Conservation (phyloP, 225 moss, liverwort and hornwort genomes). For the Pleurozium schreberi region DNA sequence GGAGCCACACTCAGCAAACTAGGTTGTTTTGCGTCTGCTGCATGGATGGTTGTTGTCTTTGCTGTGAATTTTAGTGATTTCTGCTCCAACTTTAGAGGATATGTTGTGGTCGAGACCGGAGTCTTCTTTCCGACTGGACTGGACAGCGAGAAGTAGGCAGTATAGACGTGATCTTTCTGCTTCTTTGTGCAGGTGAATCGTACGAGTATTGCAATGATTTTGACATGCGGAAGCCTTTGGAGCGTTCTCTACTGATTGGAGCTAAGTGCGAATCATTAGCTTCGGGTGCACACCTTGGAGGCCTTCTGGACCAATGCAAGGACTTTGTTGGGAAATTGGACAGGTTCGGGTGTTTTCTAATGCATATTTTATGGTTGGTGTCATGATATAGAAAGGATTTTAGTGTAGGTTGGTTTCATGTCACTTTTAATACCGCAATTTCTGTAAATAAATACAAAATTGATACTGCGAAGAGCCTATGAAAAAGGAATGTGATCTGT, state of each 20-base stretch:
- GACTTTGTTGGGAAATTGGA: slow-evolving; percentile 41
- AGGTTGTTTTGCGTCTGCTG: background rate
- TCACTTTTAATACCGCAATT: background rate
- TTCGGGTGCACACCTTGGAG: slow-evolving; percentile 31
- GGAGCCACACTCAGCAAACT: background rate
- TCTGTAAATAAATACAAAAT: background rate
- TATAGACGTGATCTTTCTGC: background rate
- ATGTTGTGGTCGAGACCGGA: background rate
- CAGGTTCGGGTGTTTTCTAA: slow-evolving; percentile 27
- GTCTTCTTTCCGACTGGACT: background rate
- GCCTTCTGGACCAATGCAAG: slow-evolving; percentile 53
- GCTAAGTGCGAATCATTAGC: slow-evolving; percentile 35
- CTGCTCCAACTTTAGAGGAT: background rate
- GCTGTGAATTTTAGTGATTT: background rate
- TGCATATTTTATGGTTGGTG: background rate
- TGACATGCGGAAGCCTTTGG: slow-evolving; percentile 52
- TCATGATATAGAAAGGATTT: background rate
- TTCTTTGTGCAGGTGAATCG: slow-evolving; percentile 2
- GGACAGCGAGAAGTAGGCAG: background rate
- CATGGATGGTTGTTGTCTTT: background rate
- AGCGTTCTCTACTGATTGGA: slow-evolving; percentile 28
- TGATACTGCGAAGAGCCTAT: background rate
- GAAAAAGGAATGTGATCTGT: background rate
- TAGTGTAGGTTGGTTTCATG: background rate
- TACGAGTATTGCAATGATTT: slow-evolving; percentile 45